These are phyloP conservation scores for Ophiostoma tasmaniense DNA, from an alignment of 2,329 filamentous ascomycete species.

Conservation along the genomic window DNA sequence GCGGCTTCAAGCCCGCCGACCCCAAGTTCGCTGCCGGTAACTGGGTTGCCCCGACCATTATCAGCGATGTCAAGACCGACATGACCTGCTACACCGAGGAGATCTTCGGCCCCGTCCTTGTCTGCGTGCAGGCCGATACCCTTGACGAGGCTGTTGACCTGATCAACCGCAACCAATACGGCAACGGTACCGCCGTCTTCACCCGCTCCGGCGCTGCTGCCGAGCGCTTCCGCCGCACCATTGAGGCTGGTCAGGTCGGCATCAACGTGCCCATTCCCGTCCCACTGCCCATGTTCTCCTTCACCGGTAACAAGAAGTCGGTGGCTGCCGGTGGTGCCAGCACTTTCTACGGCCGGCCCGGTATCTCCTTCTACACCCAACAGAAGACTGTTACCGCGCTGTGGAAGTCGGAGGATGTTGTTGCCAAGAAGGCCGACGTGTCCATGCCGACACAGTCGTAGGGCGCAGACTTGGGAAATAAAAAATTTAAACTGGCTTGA, in stretches of 20 bases:
- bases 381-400: conserved; percentile 92
- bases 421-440: conserved; percentile 77
- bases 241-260: conserved; percentile 77
- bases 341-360: conserved; percentile 92
- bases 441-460: conserved; percentile 59
- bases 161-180: conserved; percentile 80
- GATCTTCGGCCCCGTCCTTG: conserved; percentile 80
- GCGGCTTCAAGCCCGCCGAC: conserved; percentile 63
- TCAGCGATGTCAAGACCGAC: conserved; percentile 66
- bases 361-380: conserved; percentile 91
- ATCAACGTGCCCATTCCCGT: conserved; percentile 77
- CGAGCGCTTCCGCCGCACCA: conserved; percentile 67
- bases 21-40: conserved; percentile 65
- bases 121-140: conserved; percentile 68
- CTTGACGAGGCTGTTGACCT: conserved; percentile 71
- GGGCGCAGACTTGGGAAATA: not conserved
- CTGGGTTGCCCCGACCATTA: conserved; percentile 77
- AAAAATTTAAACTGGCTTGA: not conserved
- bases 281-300: conserved; percentile 62
- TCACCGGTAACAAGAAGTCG: conserved; percentile 77
- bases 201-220: conserved; percentile 71
- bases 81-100: conserved; percentile 83
- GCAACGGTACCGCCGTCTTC: conserved; percentile 80
- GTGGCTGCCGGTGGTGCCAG: conserved; percentile 84
- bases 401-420: conserved; percentile 79